Conservation (phyloP, 148 eudicot species). For the Rhododendron ovatum region DNA sequence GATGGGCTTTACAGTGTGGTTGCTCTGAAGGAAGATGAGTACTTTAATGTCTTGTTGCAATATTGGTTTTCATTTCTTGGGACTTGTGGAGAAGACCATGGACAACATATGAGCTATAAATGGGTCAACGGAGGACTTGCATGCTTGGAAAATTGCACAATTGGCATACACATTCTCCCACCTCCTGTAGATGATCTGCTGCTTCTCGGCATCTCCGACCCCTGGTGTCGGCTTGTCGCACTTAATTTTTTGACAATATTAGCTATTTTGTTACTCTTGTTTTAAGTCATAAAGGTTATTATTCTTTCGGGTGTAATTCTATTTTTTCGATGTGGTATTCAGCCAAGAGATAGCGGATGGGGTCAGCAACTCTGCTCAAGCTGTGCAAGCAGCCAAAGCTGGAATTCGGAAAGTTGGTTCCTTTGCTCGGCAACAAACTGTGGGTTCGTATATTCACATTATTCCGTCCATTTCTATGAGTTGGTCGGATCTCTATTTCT, state of each 20-base stretch:
- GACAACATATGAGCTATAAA: neutral
- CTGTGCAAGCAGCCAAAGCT: slow-evolving; percentile 86
- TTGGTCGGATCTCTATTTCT: neutral
- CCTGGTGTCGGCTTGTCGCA: too few species aligned
- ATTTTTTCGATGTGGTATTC: slow-evolving; percentile 13
- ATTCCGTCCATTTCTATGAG: neutral
- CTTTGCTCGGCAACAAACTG: slow-evolving; percentile 66
- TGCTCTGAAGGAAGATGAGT: neutral
- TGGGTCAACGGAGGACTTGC: neutral
- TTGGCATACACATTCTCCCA: neutral
- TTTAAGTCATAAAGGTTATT: neutral
- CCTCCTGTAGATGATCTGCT: neutral
- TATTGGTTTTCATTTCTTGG: neutral
- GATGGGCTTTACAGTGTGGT: neutral
- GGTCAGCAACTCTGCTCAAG: slow-evolving; percentile 81
- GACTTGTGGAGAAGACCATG: neutral
- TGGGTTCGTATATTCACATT: slow-evolving; percentile 40
- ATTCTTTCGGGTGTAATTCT: neutral
- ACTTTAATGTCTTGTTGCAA: neutral
- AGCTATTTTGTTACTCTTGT: neutral
- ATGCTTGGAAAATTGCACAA: neutral
- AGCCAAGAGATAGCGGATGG: slow-evolving; percentile 93
- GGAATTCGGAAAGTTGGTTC: slow-evolving; percentile 77
- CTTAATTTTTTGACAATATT: neutral
- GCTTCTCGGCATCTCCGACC: neutral